Evolutionary conservation across 768 basidiomycete species (phyloP).

Genomic region (Tylopilus subfusipes): DNA sequence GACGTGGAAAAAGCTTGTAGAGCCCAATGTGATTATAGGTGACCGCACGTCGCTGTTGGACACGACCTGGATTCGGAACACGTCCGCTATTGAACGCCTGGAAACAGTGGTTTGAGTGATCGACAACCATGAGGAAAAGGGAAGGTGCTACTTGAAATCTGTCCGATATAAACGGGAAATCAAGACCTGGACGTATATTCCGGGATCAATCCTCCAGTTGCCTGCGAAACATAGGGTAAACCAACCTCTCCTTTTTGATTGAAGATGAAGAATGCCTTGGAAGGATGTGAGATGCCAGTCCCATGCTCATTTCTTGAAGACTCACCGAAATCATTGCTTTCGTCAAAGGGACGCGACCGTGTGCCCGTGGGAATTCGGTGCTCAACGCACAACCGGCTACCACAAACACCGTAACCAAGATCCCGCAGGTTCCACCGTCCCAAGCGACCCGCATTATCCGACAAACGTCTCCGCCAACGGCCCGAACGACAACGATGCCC

Average conservation of each 20-base stretch:
- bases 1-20: constrained; percentile 99
- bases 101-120: constrained; percentile 3
- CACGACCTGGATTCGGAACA: constrained; percentile 98
- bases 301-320: neutral
- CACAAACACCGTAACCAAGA: too few species aligned
- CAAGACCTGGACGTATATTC: constrained; percentile 58
- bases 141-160: constrained; percentile 81
- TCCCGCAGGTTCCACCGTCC: too few species aligned
- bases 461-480: too few species aligned
- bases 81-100: constrained; percentile 95
- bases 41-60: constrained; percentile 96
- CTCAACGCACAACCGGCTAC: too few species aligned
- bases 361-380: neutral
- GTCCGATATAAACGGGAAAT: constrained; percentile 95
- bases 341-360: constrained; percentile 3
- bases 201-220: constrained; percentile 1
- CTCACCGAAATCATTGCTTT: constrained; percentile 47
- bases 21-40: constrained; percentile 95
- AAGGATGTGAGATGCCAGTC: constrained; percentile 1
- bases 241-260: constrained; percentile 98
- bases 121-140: neutral
- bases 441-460: too few species aligned
- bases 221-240: neutral
- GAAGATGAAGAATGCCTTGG: constrained; percentile 96
- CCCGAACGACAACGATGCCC: too few species aligned